Evolutionary conservation across 257 asterid genomes (phyloP).

Genomic region (Pogostemon cablin): DNA sequence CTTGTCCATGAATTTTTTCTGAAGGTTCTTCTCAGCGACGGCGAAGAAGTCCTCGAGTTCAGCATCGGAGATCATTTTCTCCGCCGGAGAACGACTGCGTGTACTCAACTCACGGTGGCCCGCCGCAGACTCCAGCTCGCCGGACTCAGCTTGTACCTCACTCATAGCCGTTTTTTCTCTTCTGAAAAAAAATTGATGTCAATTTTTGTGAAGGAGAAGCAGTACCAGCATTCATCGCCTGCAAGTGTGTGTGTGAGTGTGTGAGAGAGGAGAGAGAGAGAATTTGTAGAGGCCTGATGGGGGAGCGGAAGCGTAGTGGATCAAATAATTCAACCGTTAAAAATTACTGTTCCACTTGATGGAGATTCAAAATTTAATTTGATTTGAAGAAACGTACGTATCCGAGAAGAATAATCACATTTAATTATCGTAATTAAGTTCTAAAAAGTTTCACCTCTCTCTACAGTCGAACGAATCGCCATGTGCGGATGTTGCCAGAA

Average conservation of each 20-base stretch:
- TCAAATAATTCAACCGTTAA: slow-evolving; percentile 19
- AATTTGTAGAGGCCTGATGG: too few species aligned
- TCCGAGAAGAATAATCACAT: slow-evolving; percentile 18
- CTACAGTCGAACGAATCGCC: slow-evolving; percentile 37
- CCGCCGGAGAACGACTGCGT: slow-evolving; percentile 26
- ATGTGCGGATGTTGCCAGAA: slow-evolving; percentile 32
- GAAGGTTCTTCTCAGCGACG: slow-evolving; percentile 57
- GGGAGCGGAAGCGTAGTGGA: too few species aligned
- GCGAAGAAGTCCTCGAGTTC: slow-evolving; percentile 73
- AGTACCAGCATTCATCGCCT: slow-evolving; percentile 27
- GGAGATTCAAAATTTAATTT: slow-evolving; percentile 40
- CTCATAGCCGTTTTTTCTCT: slow-evolving; percentile 42
- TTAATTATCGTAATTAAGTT: background rate
- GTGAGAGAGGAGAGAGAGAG: background rate
- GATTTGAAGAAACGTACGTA: slow-evolving; percentile 39
- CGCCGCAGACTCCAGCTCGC: slow-evolving; percentile 48
- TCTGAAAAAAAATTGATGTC: slow-evolving; percentile 37
- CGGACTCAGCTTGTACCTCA: slow-evolving; percentile 42
- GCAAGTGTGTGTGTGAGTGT: background rate
- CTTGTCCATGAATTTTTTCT: slow-evolving; percentile 54
- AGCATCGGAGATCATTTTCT: slow-evolving; percentile 57
- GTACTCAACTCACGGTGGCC: slow-evolving; percentile 27
- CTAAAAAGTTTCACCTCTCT: slow-evolving; percentile 40
- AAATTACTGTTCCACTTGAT: slow-evolving; percentile 23
- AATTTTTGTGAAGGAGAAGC: slow-evolving; percentile 25